Conservation (phyloP, 2,329 filamentous ascomycete species). For the Aspergillus eucalypticola region DNA sequence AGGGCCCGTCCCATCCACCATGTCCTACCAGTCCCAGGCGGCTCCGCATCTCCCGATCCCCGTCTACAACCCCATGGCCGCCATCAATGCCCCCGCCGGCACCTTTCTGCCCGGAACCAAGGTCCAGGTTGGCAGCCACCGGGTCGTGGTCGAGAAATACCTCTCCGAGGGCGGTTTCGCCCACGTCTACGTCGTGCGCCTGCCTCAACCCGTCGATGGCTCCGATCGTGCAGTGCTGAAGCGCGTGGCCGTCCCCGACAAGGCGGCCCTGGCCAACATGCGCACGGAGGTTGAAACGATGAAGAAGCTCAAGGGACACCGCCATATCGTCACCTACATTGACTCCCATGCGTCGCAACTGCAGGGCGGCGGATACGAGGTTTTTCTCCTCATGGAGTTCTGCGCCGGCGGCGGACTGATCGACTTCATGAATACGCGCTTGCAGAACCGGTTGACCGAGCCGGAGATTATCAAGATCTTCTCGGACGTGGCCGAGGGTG, state of each 20-base stretch:
- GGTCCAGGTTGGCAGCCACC: constrained; percentile 90
- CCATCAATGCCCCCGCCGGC: constrained; percentile 60
- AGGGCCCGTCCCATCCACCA: constrained; percentile 28
- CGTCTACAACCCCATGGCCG: constrained; percentile 38
- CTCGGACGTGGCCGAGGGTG: constrained; percentile 89
- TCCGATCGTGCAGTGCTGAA: constrained; percentile 85
- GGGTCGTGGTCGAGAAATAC: constrained; percentile 94
- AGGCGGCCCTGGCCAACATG: constrained; percentile 92
- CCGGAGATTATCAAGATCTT: constrained; percentile 98
- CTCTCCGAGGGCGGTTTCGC: constrained; percentile 97
- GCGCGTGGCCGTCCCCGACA: constrained; percentile 93
- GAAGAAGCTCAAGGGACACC: constrained; percentile 98
- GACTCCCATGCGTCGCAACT: constrained; percentile 97
- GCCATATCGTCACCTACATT: constrained; percentile 95
- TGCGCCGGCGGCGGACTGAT: constrained; percentile 94
- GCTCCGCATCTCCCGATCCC: constrained; percentile 30
- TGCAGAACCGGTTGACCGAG: constrained; percentile 95
- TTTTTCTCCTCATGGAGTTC: constrained; percentile 97
- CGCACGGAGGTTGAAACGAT: constrained; percentile 98
- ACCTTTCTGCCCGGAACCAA: constrained; percentile 94
- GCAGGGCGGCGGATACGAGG: constrained; percentile 90
- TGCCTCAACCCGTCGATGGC: constrained; percentile 74
- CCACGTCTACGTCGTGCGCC: constrained; percentile 93
- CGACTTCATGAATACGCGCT: constrained; percentile 98
- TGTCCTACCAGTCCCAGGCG: constrained; percentile 35